A percentile compares a stretch with the other conserved stretches of the same genome.
phyloP scores from a whole-genome alignment of 441 rosid species.

The Croton laevigatus region DNA sequence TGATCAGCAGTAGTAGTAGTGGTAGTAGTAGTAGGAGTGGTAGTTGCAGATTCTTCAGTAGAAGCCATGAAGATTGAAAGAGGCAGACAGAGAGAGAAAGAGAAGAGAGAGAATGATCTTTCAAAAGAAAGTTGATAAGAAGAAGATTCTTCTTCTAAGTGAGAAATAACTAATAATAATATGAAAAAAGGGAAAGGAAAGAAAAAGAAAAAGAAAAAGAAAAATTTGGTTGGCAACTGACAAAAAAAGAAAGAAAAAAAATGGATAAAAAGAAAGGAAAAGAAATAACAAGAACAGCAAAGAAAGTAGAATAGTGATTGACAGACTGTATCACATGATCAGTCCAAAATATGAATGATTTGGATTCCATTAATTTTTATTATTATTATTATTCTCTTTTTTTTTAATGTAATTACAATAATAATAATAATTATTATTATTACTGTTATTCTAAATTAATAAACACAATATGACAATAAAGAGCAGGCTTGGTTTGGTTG shows the following conservation, averaged over 20 bases:
- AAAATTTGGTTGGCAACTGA: constrained; percentile 3
- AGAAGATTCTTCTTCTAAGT: background rate
- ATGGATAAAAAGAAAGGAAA: no score
- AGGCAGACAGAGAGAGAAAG: background rate
- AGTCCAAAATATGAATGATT: constrained; percentile 20
- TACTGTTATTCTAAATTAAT: background rate
- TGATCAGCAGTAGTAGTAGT: constrained; percentile 10
- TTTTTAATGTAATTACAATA: no score
- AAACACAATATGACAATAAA: background rate
- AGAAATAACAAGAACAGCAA: background rate
- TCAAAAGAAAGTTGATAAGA: constrained; percentile 6
- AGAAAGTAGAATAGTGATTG: constrained; percentile 2
- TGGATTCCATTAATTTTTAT: constrained; percentile 8
- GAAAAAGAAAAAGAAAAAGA: background rate
- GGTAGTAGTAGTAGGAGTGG: constrained; percentile 8
- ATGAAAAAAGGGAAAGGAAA: background rate
- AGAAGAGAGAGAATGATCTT: background rate
- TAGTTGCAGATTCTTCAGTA: constrained; percentile 7
- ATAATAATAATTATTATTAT: no score
- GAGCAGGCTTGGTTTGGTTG: constrained; percentile 1
- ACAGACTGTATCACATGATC: constrained; percentile 31
- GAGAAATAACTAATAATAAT: background rate
- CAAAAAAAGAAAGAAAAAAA: background rate
- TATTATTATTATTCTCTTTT: background rate
- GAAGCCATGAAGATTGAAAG: constrained; percentile 25